A percentile compares a stretch with the other conserved stretches of the same genome.
These are phyloP conservation scores for Jimgerdemannia lactiflua DNA, from an alignment of 192 early-diverging fungal genomes.

Conservation along the genomic window DNA sequence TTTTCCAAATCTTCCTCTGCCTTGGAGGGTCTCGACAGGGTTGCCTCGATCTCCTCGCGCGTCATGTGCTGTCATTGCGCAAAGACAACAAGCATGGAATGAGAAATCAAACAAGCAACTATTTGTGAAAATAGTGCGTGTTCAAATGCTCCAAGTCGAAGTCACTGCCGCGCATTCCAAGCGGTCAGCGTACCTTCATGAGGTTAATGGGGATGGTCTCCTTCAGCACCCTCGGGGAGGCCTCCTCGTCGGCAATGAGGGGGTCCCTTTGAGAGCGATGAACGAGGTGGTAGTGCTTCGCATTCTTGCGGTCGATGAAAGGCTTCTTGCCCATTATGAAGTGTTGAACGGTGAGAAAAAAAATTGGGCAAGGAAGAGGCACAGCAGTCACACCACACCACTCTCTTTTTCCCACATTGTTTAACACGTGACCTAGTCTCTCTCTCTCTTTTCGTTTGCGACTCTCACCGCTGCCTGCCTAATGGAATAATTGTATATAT, in stretches of 20 bases:
- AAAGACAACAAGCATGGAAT: too few species aligned
- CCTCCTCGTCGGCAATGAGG: constrained; percentile 75
- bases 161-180: background rate
- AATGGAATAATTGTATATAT: too few species aligned
- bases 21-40: background rate
- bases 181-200: constrained; percentile 25
- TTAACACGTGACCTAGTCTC: too few species aligned
- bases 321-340: constrained; percentile 59
- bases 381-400: too few species aligned
- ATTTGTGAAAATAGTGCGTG: too few species aligned
- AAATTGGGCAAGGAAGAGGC: too few species aligned
- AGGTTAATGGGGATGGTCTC: constrained; percentile 71
- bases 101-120: too few species aligned
- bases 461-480: too few species aligned
- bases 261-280: constrained; percentile 97
- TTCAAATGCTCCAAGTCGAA: background rate
- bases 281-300: constrained; percentile 87
- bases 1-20: background rate
- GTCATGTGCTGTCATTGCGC: background rate
- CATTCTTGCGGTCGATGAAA: constrained; percentile 88
- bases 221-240: constrained; percentile 77
- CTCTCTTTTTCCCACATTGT: too few species aligned
- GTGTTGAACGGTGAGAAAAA: too few species aligned
- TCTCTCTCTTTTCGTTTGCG: too few species aligned
- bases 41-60: background rate